These are phyloP conservation scores for Lentinus tigrinus DNA, from an alignment of 768 basidiomycete species.

Conservation along the genomic window DNA sequence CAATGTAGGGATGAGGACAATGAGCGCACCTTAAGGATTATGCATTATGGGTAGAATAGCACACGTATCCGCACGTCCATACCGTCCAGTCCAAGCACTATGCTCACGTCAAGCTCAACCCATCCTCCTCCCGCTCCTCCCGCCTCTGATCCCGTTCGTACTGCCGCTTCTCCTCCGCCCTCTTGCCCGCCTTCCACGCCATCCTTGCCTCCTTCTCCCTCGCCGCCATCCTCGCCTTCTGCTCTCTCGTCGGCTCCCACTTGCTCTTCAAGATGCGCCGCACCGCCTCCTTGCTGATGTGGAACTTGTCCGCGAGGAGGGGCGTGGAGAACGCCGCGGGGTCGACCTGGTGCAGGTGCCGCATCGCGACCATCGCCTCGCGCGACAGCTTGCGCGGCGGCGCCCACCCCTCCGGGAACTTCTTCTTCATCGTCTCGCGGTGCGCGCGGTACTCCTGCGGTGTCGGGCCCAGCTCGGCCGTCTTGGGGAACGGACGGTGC, in stretches of 20 bases:
- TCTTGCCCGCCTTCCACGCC: slow-evolving; percentile 19
- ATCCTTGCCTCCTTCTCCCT: slow-evolving; percentile 27
- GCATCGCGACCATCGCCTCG: slow-evolving; percentile 51
- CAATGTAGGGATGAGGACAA: too few relatives aligned
- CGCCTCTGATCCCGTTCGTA: slow-evolving; percentile 3
- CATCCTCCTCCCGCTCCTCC: slow-evolving; percentile 3
- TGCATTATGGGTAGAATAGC: neutral
- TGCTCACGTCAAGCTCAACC: slow-evolving; percentile 8
- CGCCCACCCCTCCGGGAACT: slow-evolving; percentile 44
- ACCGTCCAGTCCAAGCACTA: too few relatives aligned
- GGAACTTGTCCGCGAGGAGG: slow-evolving; percentile 45
- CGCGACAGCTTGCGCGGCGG: slow-evolving; percentile 53
- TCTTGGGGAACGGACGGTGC: slow-evolving; percentile 7
- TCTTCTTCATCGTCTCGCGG: slow-evolving; percentile 31
- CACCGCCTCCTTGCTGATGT: slow-evolving; percentile 51
- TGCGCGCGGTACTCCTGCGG: slow-evolving; percentile 29
- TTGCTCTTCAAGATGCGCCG: slow-evolving; percentile 46
- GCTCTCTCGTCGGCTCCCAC: slow-evolving; percentile 38
- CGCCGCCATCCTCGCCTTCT: slow-evolving; percentile 28
- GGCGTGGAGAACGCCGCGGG: slow-evolving; percentile 42
- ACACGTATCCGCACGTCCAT: too few relatives aligned
- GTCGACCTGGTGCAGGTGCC: slow-evolving; percentile 41
- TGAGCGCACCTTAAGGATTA: neutral
- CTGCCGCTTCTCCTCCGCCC: slow-evolving; percentile 18
- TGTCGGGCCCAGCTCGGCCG: slow-evolving; percentile 19